phyloP scores from a whole-genome alignment of 2,329 filamentous ascomycete species.

The Aspergillus sp. region DNA sequence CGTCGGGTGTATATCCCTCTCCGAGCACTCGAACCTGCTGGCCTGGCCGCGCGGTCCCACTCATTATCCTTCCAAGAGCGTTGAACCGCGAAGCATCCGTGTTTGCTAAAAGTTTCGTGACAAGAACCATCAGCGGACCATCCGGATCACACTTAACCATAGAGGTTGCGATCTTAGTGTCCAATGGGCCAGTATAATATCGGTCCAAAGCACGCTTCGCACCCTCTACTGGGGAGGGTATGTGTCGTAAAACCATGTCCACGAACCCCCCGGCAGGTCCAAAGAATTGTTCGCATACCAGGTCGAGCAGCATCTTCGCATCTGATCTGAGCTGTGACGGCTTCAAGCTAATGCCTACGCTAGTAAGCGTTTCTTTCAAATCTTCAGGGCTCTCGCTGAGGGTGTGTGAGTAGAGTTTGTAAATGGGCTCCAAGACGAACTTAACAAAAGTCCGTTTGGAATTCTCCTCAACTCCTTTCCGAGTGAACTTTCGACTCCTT shows the following conservation, averaged over 20 bases:
- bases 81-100: slow-evolving; percentile 88
- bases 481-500: slow-evolving; percentile 82
- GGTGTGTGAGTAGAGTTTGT: slow-evolving; percentile 94
- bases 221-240: slow-evolving; percentile 81
- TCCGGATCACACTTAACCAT: slow-evolving; percentile 85
- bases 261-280: slow-evolving; percentile 86
- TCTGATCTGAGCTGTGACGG: slow-evolving; percentile 90
- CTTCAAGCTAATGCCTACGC: slow-evolving; percentile 81
- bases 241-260: slow-evolving; percentile 88
- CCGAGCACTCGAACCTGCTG: slow-evolving; percentile 86
- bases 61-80: slow-evolving; percentile 87
- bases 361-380: slow-evolving; percentile 73
- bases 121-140: slow-evolving; percentile 84
- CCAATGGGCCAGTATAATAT: slow-evolving; percentile 88
- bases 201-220: slow-evolving; percentile 74
- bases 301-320: slow-evolving; percentile 80
- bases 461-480: slow-evolving; percentile 77
- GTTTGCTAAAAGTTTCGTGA: slow-evolving; percentile 91
- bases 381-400: slow-evolving; percentile 88
- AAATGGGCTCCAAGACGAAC: slow-evolving; percentile 93
- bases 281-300: slow-evolving; percentile 95
- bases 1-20: slow-evolving; percentile 92
- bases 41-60: slow-evolving; percentile 80
- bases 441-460: slow-evolving; percentile 87
- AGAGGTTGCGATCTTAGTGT: slow-evolving; percentile 74